A percentile compares a stretch with the other conserved stretches of the same genome.
Evolutionary conservation across 257 asterid species (phyloP).

Genomic region (Pogostemon cablin): DNA sequence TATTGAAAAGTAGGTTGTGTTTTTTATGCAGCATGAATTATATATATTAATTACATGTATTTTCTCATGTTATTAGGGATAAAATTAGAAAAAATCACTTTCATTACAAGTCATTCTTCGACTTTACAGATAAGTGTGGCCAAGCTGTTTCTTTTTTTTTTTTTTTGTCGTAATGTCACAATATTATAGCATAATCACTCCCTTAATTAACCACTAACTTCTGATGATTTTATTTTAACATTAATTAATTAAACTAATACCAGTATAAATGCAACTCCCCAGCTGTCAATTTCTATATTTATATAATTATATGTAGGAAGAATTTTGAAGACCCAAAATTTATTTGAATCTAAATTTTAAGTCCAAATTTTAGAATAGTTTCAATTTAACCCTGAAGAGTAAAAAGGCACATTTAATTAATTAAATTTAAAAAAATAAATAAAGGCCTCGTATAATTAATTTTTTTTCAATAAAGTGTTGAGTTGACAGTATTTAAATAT

Average conservation of each 20-base stretch:
- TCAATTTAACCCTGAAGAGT: too few species aligned
- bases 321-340: too few species aligned
- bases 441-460: too few species aligned
- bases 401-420: too few species aligned
- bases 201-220: slow-evolving; percentile 27
- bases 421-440: too few species aligned
- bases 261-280: background rate
- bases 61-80: too few species aligned
- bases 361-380: too few species aligned
- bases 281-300: background rate
- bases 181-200: slow-evolving; percentile 16
- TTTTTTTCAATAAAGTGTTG: background rate
- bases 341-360: too few species aligned
- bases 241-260: background rate
- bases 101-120: slow-evolving; percentile 39
- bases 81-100: slow-evolving; percentile 23
- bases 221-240: background rate
- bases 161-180: slow-evolving; percentile 31
- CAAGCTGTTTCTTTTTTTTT: background rate
- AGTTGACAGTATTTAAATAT: background rate
- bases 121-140: slow-evolving; percentile 47
- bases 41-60: too few species aligned
- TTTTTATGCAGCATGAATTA: too few species aligned
- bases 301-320: background rate
- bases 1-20: too few species aligned